These are phyloP conservation scores for Botrytis squamosa DNA, from an alignment of 2,329 filamentous ascomycete species.

Conservation along the genomic window DNA sequence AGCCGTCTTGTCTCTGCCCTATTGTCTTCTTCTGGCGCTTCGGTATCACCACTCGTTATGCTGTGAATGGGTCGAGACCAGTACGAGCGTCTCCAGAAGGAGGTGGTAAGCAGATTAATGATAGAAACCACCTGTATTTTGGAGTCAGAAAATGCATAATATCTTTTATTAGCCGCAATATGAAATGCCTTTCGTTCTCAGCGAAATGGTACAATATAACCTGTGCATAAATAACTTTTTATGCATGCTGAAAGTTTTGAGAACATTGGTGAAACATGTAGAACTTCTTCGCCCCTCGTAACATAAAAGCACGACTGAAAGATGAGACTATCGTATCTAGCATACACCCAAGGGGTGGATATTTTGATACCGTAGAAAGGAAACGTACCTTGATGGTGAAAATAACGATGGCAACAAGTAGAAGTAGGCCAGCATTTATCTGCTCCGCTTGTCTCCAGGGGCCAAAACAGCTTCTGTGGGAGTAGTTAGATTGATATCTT, in stretches of 20 bases:
- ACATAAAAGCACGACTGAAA: background rate
- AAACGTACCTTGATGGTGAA: constrained; percentile 55
- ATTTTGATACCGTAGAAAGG: background rate
- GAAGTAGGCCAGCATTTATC: constrained; percentile 52
- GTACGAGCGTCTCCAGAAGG: constrained; percentile 29
- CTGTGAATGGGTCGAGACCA: constrained; percentile 28
- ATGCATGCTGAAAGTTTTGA: background rate
- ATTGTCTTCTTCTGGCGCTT: constrained; percentile 26
- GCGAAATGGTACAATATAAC: background rate
- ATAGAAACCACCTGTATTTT: constrained; percentile 30
- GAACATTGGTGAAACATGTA: background rate
- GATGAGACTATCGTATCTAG: background rate
- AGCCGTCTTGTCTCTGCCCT: constrained; percentile 30
- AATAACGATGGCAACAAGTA: constrained; percentile 53
- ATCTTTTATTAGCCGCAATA: background rate
- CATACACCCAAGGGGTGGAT: background rate
- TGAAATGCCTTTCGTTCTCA: background rate
- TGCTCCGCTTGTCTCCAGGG: constrained; percentile 58
- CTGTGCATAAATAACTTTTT: background rate
- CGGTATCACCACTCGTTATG: constrained; percentile 15
- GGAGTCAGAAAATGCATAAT: constrained; percentile 6
- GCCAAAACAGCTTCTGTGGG: constrained; percentile 46
- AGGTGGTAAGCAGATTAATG: constrained; percentile 33
- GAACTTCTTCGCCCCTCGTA: background rate
- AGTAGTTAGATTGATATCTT: background rate